A percentile compares a stretch with the other conserved stretches of the same genome.
Evolutionary conservation across 257 asterid species (phyloP).

Genomic region (Solanum pinnatisectum): DNA sequence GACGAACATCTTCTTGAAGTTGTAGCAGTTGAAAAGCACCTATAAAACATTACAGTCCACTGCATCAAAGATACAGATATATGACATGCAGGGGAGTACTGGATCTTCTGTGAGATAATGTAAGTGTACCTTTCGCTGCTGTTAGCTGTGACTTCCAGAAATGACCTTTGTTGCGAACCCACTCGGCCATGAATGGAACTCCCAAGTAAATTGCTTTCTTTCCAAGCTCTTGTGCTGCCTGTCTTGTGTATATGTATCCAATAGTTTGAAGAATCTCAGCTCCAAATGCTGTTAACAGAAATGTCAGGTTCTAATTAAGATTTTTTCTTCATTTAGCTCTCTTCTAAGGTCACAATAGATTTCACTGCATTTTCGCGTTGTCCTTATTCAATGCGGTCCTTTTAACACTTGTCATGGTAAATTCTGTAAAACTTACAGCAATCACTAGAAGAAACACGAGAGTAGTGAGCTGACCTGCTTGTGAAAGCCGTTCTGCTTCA

Average conservation of each 20-base stretch:
- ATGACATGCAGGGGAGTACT: background rate
- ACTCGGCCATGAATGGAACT: conserved; percentile 60
- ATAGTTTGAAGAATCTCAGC: conserved; percentile 62
- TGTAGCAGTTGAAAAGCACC: conserved; percentile 96
- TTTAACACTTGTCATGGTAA: background rate
- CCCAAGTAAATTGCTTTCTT: conserved; percentile 66
- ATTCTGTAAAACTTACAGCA: background rate
- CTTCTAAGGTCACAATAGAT: background rate
- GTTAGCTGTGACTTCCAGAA: conserved; percentile 80
- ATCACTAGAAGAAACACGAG: background rate
- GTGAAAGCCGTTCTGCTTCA: conserved; percentile 74
- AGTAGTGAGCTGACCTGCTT: conserved; percentile 34
- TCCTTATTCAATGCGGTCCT: background rate
- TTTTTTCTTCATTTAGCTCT: background rate
- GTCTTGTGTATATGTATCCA: conserved; percentile 81
- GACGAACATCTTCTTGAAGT: conserved; percentile 71
- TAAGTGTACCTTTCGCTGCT: conserved; percentile 65
- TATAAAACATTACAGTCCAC: conserved; percentile 3
- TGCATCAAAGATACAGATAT: background rate
- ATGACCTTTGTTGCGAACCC: conserved; percentile 87
- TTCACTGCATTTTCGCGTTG: background rate
- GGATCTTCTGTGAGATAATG: background rate
- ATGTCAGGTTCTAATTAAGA: background rate
- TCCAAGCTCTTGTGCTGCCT: conserved; percentile 66
- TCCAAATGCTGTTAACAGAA: conserved; percentile 50